Evolutionary conservation across 2,329 filamentous ascomycete genomes (phyloP), one percentile per base, ranked within the genome.

Genomic region (Cladosporium sp.): DNA sequence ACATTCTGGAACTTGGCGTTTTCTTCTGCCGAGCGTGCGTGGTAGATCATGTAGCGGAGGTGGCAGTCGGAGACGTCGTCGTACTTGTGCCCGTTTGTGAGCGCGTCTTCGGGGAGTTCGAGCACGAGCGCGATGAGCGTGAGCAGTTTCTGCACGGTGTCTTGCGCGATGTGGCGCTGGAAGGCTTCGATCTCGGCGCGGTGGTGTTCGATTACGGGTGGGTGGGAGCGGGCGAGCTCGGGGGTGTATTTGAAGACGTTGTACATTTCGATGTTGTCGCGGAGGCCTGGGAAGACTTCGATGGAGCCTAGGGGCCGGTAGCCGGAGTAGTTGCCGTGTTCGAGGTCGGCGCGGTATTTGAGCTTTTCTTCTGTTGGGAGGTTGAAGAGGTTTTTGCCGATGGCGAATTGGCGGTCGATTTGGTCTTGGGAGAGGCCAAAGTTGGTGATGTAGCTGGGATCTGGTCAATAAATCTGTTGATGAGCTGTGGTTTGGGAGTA

Each of bases 41-140:
- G 68, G 66, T 75, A 75, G 13, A 73, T 70, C 73, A 74, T 75
- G 49, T 74, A 74, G 26, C 72, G 65, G 3, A 74, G 58, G 57
- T 75, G 73, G 59, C 71, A 73, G 43, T 74, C 72, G 1, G 67
- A 70, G 6, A 64, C 53, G 21, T 64, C 62, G n/a, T 87, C 81
- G 73, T 88, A 89, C 18, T 78, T 79, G 72, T 89, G 87, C 6
- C 84, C 77, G n/a, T 81, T 78, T 67, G 85, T 79, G 36, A 89
- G 78, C 63, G 83, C 80, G 2, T 87, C 81, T 71, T 89, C 86
- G 0, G 85, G 85, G 0, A 90, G 77, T 69, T 89, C 81, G 0
- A 89, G 80, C 0, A 89, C 79, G 43, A 88, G 81, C 3, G 87
- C 87, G 61, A 89, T 86, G 1, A 89, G 82, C 0, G 82, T 81